These are phyloP conservation scores for Paraphysoderma sedebokerense DNA, from an alignment of 371 early-diverging fungal genomes.

Conservation along the genomic window DNA sequence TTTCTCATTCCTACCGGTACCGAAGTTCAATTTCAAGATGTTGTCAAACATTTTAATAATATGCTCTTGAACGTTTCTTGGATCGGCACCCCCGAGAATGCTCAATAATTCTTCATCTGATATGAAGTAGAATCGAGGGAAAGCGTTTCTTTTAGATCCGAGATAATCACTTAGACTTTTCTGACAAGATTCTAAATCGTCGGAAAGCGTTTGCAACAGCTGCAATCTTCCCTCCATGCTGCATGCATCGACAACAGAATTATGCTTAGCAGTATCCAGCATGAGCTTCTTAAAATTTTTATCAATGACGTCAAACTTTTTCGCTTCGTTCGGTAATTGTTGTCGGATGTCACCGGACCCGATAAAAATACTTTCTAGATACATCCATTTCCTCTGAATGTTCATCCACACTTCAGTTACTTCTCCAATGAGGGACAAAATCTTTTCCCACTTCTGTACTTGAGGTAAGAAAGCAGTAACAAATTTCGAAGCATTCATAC, in stretches of 20 bases:
- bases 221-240: constrained; percentile 27
- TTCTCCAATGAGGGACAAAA: constrained; percentile 34
- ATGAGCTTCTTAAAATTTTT: constrained; percentile 35
- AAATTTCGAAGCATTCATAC: constrained; percentile 35
- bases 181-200: constrained; percentile 32
- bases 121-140: constrained; percentile 40
- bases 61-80: constrained; percentile 33
- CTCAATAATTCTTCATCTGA: constrained; percentile 39
- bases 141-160: constrained; percentile 33
- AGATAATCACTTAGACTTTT: constrained; percentile 35
- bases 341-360: constrained; percentile 31
- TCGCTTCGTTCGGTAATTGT: constrained; percentile 37
- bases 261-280: constrained; percentile 32
- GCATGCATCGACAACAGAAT: constrained; percentile 29
- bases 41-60: constrained; percentile 44
- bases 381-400: constrained; percentile 42
- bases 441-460: constrained; percentile 39
- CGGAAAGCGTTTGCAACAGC: constrained; percentile 19
- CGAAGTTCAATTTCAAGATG: constrained; percentile 28
- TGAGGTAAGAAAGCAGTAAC: constrained; percentile 31
- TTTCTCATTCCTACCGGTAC: constrained; percentile 29
- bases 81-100: constrained; percentile 35
- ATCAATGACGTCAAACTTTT: constrained; percentile 30
- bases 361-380: constrained; percentile 36
- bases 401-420: constrained; percentile 36